These are phyloP conservation scores for Pelargonium nanum DNA, from an alignment of 345 rosid species.

Conservation along the genomic window DNA sequence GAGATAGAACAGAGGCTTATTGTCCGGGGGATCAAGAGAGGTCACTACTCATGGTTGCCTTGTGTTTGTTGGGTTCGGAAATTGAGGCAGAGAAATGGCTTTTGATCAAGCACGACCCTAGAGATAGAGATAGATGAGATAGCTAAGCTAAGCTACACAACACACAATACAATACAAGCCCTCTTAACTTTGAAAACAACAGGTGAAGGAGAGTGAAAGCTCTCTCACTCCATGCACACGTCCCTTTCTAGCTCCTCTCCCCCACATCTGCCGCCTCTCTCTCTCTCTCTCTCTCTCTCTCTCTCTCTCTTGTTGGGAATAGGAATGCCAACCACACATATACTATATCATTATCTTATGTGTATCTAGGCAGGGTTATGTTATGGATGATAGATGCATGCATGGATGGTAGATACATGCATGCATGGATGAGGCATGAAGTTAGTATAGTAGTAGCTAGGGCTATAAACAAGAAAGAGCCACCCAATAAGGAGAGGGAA, in stretches of 20 bases:
- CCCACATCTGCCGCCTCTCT: conserved; percentile 83
- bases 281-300: conserved; percentile 27
- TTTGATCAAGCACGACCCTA: background rate
- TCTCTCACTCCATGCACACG: conserved; percentile 85
- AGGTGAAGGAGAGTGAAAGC: conserved; percentile 72
- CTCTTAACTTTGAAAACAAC: conserved; percentile 74
- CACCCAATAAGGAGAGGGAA: background rate
- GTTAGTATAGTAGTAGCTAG: too few species aligned
- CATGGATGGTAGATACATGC: conserved; percentile 3
- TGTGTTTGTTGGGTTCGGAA: conserved; percentile 41
- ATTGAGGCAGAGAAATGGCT: conserved; percentile 19
- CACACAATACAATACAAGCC: conserved; percentile 2
- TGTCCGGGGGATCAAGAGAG: conserved; percentile 23
- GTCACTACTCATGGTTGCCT: conserved; percentile 13
- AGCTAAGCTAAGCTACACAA: background rate
- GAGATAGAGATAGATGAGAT: background rate
- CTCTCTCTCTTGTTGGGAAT: conserved; percentile 27
- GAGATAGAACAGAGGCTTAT: conserved; percentile 9
- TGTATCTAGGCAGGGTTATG: conserved; percentile 10
- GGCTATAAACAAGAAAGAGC: background rate
- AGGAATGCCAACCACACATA: conserved; percentile 36
- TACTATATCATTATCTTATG: conserved; percentile 18
- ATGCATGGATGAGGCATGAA: background rate
- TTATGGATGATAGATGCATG: conserved; percentile 38
- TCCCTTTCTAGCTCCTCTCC: conserved; percentile 75